Percentiles rank a stretch among this genome's conserved stretches.
Conservation (phyloP, 2,329 filamentous ascomycete genomes). For the Salinomyces thailandicus region DNA sequence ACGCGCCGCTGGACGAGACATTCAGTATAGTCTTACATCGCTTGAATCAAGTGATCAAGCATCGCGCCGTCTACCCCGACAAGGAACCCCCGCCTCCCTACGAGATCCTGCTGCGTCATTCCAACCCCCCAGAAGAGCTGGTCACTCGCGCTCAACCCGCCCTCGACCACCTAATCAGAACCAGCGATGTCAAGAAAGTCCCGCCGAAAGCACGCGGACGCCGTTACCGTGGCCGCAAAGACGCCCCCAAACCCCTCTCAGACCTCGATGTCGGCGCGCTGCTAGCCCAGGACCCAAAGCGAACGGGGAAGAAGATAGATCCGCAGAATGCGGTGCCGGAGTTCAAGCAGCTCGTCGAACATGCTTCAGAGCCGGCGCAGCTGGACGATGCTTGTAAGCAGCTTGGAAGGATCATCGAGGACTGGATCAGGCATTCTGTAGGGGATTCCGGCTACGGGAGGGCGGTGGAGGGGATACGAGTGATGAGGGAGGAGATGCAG, state of each 20-base stretch:
- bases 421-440: constrained; percentile 60
- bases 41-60: constrained; percentile 73
- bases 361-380: constrained; percentile 41
- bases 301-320: constrained; percentile 46
- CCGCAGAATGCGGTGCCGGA: constrained; percentile 74
- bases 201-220: constrained; percentile 42
- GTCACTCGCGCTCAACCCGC: constrained; percentile 46
- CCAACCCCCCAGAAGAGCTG: constrained; percentile 59
- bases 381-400: constrained; percentile 53
- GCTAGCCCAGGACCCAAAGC: constrained; percentile 45
- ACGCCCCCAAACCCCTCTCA: constrained; percentile 71
- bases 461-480: constrained; percentile 63
- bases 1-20: constrained; percentile 66
- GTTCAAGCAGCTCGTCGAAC: constrained; percentile 67
- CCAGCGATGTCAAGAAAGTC: constrained; percentile 69
- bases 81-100: constrained; percentile 52
- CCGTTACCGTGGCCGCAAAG: constrained; percentile 43
- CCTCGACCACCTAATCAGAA: constrained; percentile 54
- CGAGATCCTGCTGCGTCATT: constrained; percentile 59
- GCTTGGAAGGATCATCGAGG: constrained; percentile 60
- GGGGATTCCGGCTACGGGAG: constrained; percentile 65
- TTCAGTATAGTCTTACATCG: constrained; percentile 83
- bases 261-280: constrained; percentile 79
- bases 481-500: constrained; percentile 67
- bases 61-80: constrained; percentile 65